Evolutionary conservation across 495 filamentous ascomycete species (phyloP).

Genomic region (Penicillium herquei): DNA sequence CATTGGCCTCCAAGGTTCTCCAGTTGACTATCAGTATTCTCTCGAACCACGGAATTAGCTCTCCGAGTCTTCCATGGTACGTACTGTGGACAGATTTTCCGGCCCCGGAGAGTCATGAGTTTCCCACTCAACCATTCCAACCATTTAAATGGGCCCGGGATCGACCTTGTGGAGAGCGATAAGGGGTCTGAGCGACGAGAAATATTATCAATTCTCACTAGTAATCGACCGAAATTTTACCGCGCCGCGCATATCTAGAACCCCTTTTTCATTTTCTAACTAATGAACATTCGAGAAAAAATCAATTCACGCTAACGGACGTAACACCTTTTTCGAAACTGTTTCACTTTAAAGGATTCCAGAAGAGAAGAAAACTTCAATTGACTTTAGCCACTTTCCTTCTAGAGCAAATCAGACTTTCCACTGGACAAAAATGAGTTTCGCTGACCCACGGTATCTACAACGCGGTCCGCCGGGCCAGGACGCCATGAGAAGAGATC

Average conservation of each 20-base stretch:
- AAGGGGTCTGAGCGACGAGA: slow-evolving; percentile 4
- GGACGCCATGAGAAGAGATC: neutral
- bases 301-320: neutral
- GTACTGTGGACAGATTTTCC: slow-evolving; percentile 7
- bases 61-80: neutral
- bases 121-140: slow-evolving; percentile 7
- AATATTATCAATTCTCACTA: slow-evolving; percentile 15
- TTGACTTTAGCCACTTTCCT: slow-evolving; percentile 5
- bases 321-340: neutral
- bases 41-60: neutral
- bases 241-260: neutral
- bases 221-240: slow-evolving; percentile 11
- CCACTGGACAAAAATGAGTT: slow-evolving; percentile 2
- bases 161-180: slow-evolving; percentile 11
- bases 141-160: neutral
- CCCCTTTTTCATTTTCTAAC: too few relatives aligned
- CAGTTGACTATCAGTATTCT: neutral
- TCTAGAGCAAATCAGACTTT: neutral
- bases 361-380: slow-evolving; percentile 2
- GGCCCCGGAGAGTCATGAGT: slow-evolving; percentile 1
- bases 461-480: slow-evolving; percentile 12
- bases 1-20: neutral
- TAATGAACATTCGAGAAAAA: neutral
- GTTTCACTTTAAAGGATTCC: neutral
- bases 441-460: slow-evolving; percentile 9